These are phyloP conservation scores for Geopyxis carbonaria DNA, from an alignment of 495 filamentous ascomycete species.

Conservation along the genomic window DNA sequence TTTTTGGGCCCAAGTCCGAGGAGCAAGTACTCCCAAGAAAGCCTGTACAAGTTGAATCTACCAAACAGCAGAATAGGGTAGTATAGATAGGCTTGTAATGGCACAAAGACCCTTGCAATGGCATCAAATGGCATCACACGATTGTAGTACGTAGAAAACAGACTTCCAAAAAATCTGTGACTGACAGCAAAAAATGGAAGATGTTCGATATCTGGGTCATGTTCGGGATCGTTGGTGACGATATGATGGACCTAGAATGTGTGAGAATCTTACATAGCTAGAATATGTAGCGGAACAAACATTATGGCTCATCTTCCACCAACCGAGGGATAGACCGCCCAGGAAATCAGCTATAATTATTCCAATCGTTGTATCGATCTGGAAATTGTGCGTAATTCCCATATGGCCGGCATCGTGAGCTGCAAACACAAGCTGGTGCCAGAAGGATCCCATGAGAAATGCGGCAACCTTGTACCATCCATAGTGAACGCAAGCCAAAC, in stretches of 20 bases:
- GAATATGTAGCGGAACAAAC: constrained; percentile 10
- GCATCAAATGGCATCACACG: constrained; percentile 70
- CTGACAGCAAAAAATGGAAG: constrained; percentile 90
- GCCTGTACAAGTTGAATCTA: constrained; percentile 77
- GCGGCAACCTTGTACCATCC: constrained; percentile 63
- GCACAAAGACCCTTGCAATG: constrained; percentile 51
- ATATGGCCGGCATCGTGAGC: constrained; percentile 96
- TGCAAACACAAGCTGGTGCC: constrained; percentile 91
- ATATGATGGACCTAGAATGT: constrained; percentile 62
- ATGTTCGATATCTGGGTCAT: constrained; percentile 94
- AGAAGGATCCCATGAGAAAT: constrained; percentile 65
- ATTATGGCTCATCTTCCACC: constrained; percentile 98
- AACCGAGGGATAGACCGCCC: constrained; percentile 78
- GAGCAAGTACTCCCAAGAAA: constrained; percentile 72
- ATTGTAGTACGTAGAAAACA: constrained; percentile 82
- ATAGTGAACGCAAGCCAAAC: constrained; percentile 45
- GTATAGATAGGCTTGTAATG: constrained; percentile 68
- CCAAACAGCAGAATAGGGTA: constrained; percentile 73
- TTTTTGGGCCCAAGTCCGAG: constrained; percentile 58
- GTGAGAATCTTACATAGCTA: constrained; percentile 3
- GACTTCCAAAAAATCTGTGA: constrained; percentile 58
- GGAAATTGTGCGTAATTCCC: constrained; percentile 86
- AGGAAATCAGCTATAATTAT: constrained; percentile 83
- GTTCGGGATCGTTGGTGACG: constrained; percentile 88
- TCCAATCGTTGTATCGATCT: constrained; percentile 64